Base-by-base conservation (phyloP, 2,329 filamentous ascomycete genomes). In the Capronia epimyces region DNA sequence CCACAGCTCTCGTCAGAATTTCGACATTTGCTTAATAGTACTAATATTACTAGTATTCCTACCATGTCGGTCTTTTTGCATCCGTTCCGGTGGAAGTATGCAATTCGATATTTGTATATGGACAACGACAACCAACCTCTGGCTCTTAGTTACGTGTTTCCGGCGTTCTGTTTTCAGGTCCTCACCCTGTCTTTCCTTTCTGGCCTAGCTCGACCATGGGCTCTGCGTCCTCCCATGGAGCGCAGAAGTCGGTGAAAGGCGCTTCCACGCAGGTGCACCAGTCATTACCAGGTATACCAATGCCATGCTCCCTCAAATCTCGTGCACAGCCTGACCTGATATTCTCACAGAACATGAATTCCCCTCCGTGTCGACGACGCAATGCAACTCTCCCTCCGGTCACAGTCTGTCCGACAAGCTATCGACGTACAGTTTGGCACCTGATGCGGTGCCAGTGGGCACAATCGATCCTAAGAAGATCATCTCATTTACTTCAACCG, bases 401-500 rank as follows among this genome's bases (percentile, higher is more conserved):
- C 24, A 45, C 20, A 52, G 48, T 20, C 42, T 51, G 24, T 22
- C 41, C 21, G 48, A 32, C 24, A 36, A 41, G 20, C 43, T 15
- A 16, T 32, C 52, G 4, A n/a, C 43, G 10, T 44, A n/a, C n/a
- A n/a, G 10, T 43, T 18, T 44, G 43, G 21, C 52, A 20, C 48
- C 52, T 16, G 48, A 48, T 16, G 47, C 51, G 9, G 43, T 42
- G 16, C 37, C 24, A 22, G 40, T 46, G 15, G 41, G 41, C 2
- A 46, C 37, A 18, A 43, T 34, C 22, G 48, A 52, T 36, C 37
- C 58, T 22, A 52, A 50, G 21, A 56, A 57, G 44, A 50, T 61
- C 13, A 52, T 62, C 39, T 53, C 52, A 8, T 59, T 62, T 39
- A 41, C 45, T 16, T 32, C 56, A 6, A 50, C 25, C 20, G 60